Conservation (phyloP, 2,329 filamentous ascomycete genomes). For the Arthroderma uncinatum region DNA sequence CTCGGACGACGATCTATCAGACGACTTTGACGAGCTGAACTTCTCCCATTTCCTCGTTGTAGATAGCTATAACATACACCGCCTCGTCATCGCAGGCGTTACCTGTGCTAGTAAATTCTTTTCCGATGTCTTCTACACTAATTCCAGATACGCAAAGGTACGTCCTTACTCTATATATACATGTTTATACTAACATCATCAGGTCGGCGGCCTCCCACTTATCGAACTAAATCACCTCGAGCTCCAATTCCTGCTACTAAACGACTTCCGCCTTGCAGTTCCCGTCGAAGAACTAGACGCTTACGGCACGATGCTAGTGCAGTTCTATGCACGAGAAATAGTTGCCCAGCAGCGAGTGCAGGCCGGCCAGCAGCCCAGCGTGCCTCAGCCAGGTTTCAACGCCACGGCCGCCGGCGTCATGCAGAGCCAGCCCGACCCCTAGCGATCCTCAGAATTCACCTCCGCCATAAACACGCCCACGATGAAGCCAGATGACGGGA, state of each 20-base stretch:
- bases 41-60: slow-evolving; percentile 77
- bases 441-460: not conserved
- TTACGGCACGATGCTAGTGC: slow-evolving; percentile 95
- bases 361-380: not conserved
- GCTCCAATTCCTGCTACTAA: slow-evolving; percentile 86
- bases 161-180: slow-evolving; percentile 20
- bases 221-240: slow-evolving; percentile 92
- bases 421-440: not conserved
- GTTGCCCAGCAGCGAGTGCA: slow-evolving; percentile 44
- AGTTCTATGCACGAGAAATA: slow-evolving; percentile 91
- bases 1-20: not conserved
- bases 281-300: slow-evolving; percentile 92
- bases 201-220: slow-evolving; percentile 90
- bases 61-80: slow-evolving; percentile 97
- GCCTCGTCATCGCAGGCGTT: slow-evolving; percentile 89
- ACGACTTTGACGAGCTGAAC: slow-evolving; percentile 37
- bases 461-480: no score
- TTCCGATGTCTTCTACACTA: slow-evolving; percentile 97
- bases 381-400: not conserved
- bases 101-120: slow-evolving; percentile 99
- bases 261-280: slow-evolving; percentile 89
- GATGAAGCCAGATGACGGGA: no score
- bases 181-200: slow-evolving; percentile 6
- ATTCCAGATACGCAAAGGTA: slow-evolving; percentile 98
- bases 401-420: not conserved